These are phyloP conservation scores for Pichia paraexigua DNA, from an alignment of 805 yeast species.

Conservation along the genomic window DNA sequence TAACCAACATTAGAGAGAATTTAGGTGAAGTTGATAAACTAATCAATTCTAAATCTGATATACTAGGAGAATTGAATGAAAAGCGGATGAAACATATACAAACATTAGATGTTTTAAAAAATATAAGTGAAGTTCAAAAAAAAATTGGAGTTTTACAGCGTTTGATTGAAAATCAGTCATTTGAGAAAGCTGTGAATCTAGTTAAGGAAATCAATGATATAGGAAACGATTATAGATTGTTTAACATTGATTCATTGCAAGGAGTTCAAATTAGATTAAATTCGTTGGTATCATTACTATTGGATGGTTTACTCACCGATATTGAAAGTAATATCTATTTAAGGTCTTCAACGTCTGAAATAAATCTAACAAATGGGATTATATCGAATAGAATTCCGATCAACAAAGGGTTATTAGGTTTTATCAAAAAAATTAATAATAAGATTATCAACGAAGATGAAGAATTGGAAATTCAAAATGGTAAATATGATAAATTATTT, in stretches of 20 bases:
- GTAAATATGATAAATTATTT: slow-evolving; percentile 16
- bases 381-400: slow-evolving; percentile 2
- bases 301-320: slow-evolving; percentile 72
- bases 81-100: slow-evolving; percentile 56
- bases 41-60: slow-evolving; percentile 41
- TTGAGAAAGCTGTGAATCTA: slow-evolving; percentile 37
- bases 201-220: slow-evolving; percentile 32
- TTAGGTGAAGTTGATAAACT: slow-evolving; percentile 16
- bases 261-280: slow-evolving; percentile 45
- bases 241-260: slow-evolving; percentile 49
- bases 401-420: slow-evolving; percentile 8
- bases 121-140: slow-evolving; percentile 50
- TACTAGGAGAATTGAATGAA: slow-evolving; percentile 56
- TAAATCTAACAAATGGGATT: background rate
- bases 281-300: slow-evolving; percentile 50
- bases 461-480: slow-evolving; percentile 11
- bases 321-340: slow-evolving; percentile 45
- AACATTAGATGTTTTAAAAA: slow-evolving; percentile 61
- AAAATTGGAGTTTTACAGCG: slow-evolving; percentile 60
- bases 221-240: slow-evolving; percentile 46
- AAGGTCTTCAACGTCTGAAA: slow-evolving; percentile 8
- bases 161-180: slow-evolving; percentile 60
- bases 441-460: slow-evolving; percentile 4
- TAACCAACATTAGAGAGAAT: slow-evolving; percentile 17
- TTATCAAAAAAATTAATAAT: slow-evolving; percentile 5